Evolutionary conservation across 495 filamentous ascomycete genomes (phyloP).

Genomic region (Neurospora terricola): DNA sequence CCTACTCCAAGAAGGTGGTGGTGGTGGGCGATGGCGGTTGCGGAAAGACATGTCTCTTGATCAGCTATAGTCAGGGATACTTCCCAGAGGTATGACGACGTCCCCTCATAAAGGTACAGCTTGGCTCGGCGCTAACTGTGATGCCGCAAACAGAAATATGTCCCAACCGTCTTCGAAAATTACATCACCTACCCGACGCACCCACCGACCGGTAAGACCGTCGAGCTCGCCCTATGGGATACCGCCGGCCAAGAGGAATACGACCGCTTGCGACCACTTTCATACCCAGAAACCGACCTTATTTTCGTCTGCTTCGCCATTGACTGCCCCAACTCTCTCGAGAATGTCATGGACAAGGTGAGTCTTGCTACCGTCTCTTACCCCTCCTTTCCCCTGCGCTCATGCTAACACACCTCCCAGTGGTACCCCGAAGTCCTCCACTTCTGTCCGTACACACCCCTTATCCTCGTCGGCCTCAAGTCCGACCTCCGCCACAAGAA

Average conservation of each 20-base stretch:
- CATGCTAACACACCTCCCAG: slow-evolving; percentile 34
- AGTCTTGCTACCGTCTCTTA: slow-evolving; percentile 8
- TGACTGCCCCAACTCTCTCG: slow-evolving; percentile 93
- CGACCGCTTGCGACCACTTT: slow-evolving; percentile 86
- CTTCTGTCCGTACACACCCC: slow-evolving; percentile 93
- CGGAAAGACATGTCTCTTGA: slow-evolving; percentile 96
- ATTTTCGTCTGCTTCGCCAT: slow-evolving; percentile 99
- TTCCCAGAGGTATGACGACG: slow-evolving; percentile 76
- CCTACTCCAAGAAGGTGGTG: slow-evolving; percentile 97
- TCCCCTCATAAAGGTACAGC: neutral
- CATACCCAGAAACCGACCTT: slow-evolving; percentile 95
- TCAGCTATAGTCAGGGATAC: slow-evolving; percentile 95
- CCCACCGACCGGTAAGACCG: slow-evolving; percentile 74
- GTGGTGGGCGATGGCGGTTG: slow-evolving; percentile 97
- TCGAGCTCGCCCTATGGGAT: slow-evolving; percentile 96
- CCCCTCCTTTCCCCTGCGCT: neutral
- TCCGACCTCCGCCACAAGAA: slow-evolving; percentile 91
- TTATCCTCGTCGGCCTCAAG: slow-evolving; percentile 92
- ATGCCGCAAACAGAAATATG: slow-evolving; percentile 71
- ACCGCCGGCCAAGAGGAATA: slow-evolving; percentile 99
- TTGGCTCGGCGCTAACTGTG: neutral
- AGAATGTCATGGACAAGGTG: slow-evolving; percentile 99
- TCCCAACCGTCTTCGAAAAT: slow-evolving; percentile 98
- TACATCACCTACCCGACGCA: slow-evolving; percentile 96
- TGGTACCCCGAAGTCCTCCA: slow-evolving; percentile 99